Conservation (phyloP, 2,329 filamentous ascomycete species). For the Aspergillus neoniger region DNA sequence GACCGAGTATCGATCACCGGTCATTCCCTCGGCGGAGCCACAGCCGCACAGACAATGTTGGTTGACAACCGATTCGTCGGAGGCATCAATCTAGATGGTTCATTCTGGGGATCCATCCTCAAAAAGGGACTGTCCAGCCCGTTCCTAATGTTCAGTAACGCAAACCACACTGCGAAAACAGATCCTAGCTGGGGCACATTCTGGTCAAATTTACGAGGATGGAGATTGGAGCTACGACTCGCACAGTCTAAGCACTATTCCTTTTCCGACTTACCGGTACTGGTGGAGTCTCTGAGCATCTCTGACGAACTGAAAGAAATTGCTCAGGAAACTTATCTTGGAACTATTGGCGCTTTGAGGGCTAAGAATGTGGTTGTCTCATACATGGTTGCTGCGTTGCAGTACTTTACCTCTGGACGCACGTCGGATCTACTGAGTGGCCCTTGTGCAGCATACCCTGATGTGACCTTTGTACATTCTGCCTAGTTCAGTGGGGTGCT, state of each 20-base stretch:
- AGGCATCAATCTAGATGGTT: conserved; percentile 24
- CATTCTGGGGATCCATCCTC: conserved; percentile 19
- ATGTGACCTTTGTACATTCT: background rate
- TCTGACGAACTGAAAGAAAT: background rate
- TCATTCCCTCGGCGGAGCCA: conserved; percentile 27
- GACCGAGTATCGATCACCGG: conserved; percentile 20
- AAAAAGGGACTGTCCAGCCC: conserved; percentile 11
- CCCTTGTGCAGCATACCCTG: background rate
- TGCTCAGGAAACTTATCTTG: background rate
- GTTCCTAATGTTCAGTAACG: conserved; percentile 20
- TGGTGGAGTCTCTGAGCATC: background rate
- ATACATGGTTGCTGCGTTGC: background rate
- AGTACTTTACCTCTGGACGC: background rate
- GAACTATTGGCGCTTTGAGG: background rate
- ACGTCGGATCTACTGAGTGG: background rate
- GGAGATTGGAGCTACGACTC: conserved; percentile 20
- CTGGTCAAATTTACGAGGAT: conserved; percentile 15
- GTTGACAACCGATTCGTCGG: conserved; percentile 21
- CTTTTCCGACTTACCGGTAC: conserved; percentile 19
- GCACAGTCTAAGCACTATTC: conserved; percentile 19
- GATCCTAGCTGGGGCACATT: conserved; percentile 19
- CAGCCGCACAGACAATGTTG: conserved; percentile 20
- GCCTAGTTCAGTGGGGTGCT: too few relatives aligned
- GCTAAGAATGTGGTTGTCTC: background rate
- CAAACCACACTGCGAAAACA: conserved; percentile 20